Evolutionary conservation across 208 protist genomes (phyloP).

Genomic region (Tetramitus jugosus): DNA sequence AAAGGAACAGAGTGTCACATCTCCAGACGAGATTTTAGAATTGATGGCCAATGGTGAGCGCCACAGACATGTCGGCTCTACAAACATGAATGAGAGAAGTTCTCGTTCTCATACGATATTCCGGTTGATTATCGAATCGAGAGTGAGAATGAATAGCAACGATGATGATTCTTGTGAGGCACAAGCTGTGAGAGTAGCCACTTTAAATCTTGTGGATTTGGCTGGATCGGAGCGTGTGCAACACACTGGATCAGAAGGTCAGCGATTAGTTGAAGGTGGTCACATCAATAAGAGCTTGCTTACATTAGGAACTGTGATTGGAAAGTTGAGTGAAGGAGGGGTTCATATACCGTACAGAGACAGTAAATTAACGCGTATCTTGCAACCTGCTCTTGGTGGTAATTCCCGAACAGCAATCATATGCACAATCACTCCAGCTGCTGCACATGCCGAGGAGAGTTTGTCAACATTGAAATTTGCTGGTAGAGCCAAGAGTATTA

Average conservation of each 20-base stretch:
- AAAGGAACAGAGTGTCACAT: neutral
- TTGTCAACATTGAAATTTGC: slow-evolving; percentile 81
- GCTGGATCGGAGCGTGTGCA: slow-evolving; percentile 77
- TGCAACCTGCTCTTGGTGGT: slow-evolving; percentile 73
- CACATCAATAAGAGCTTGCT: slow-evolving; percentile 81
- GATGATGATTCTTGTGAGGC: too few species aligned
- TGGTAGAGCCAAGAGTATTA: slow-evolving; percentile 56
- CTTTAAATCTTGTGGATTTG: slow-evolving; percentile 76
- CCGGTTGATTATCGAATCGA: slow-evolving; percentile 29
- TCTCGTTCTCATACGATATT: slow-evolving; percentile 41
- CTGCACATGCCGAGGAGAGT: slow-evolving; percentile 59
- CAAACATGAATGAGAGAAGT: slow-evolving; percentile 19
- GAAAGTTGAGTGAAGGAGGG: slow-evolving; percentile 55
- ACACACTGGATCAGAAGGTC: slow-evolving; percentile 67
- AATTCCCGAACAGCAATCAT: slow-evolving; percentile 80
- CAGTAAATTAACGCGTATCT: slow-evolving; percentile 70
- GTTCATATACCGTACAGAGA: slow-evolving; percentile 83
- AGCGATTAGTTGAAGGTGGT: slow-evolving; percentile 70
- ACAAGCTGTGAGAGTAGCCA: slow-evolving; percentile 4
- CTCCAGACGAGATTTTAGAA: neutral
- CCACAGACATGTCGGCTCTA: slow-evolving; percentile 9
- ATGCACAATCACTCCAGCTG: slow-evolving; percentile 68
- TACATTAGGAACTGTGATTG: slow-evolving; percentile 72
- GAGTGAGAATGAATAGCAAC: slow-evolving; percentile 29
- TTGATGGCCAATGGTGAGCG: neutral